Conservation (phyloP, 345 rosid genomes). For the Barbarea vulgaris region DNA sequence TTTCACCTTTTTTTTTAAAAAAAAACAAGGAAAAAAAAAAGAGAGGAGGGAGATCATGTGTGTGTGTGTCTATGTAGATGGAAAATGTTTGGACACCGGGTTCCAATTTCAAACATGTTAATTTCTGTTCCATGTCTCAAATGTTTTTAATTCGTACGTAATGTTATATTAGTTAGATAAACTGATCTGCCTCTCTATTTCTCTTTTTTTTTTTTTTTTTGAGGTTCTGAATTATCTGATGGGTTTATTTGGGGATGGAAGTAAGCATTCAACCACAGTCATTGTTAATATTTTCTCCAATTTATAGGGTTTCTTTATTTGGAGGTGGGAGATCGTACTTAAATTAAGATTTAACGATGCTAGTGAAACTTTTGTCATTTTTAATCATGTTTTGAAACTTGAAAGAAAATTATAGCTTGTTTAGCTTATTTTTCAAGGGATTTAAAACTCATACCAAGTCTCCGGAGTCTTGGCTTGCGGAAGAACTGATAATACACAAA, state of each 20-base stretch:
- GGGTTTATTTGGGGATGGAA: not conserved
- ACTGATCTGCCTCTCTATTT: not conserved
- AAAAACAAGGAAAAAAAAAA: not conserved
- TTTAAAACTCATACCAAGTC: not conserved
- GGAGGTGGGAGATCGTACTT: not conserved
- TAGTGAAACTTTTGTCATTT: not conserved
- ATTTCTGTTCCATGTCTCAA: slow-evolving; percentile 6
- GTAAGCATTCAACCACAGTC: not conserved
- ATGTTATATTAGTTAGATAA: slow-evolving; percentile 18
- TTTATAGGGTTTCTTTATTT: not conserved
- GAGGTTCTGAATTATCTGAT: not conserved
- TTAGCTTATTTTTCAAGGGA: not conserved
- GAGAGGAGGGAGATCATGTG: not conserved
- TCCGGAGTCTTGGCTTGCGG: not conserved
- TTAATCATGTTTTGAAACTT: not conserved
- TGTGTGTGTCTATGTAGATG: slow-evolving; percentile 13
- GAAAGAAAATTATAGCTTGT: not conserved
- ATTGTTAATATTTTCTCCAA: not conserved
- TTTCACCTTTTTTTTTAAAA: not conserved
- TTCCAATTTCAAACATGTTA: slow-evolving; percentile 25
- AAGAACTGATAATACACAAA: not conserved
- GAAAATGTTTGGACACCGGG: slow-evolving; percentile 24
- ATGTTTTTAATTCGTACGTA: not conserved
- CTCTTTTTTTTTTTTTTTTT: not conserved
- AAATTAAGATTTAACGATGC: not conserved